A percentile compares a stretch with the other conserved stretches of the same genome.
phyloP scores from a whole-genome alignment of 306 rosid species.

The Prunus kanzakura region DNA sequence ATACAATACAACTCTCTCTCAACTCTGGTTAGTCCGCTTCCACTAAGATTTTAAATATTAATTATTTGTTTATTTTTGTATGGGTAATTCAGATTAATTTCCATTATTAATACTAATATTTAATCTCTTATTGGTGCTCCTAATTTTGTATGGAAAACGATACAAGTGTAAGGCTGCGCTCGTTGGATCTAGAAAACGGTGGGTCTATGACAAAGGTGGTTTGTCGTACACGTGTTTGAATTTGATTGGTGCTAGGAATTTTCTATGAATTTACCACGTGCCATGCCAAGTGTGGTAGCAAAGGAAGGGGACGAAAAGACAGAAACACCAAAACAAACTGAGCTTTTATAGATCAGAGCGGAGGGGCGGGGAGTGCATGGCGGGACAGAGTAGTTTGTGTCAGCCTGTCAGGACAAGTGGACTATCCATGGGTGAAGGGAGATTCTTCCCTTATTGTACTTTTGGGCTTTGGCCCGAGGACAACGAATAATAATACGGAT shows the following conservation, averaged over 20 bases:
- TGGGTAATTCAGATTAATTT: too few species aligned
- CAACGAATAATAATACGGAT: too few species aligned
- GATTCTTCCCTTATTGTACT: background rate
- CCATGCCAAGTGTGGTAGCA: background rate
- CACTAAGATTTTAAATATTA: background rate
- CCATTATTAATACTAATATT: background rate
- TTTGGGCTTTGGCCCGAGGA: background rate
- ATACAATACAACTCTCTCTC: background rate
- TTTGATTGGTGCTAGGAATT: background rate
- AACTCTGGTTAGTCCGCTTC: background rate
- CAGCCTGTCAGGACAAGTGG: background rate
- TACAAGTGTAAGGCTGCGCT: constrained; percentile 17
- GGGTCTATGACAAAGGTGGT: constrained; percentile 7
- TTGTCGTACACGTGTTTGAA: constrained; percentile 3
- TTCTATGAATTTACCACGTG: constrained; percentile 1
- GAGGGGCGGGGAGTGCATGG: background rate
- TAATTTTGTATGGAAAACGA: background rate
- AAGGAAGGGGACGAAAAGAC: background rate
- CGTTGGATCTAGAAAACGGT: constrained; percentile 25
- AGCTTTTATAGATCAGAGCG: background rate
- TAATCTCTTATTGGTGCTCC: background rate
- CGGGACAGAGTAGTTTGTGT: too few species aligned
- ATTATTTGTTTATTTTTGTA: background rate
- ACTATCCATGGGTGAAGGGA: background rate
- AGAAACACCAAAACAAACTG: background rate